Percentiles rank a stretch among this genome's conserved stretches.
These are phyloP conservation scores for Diaporthe nobilis DNA, from an alignment of 2,329 filamentous ascomycete species.

Conservation along the genomic window DNA sequence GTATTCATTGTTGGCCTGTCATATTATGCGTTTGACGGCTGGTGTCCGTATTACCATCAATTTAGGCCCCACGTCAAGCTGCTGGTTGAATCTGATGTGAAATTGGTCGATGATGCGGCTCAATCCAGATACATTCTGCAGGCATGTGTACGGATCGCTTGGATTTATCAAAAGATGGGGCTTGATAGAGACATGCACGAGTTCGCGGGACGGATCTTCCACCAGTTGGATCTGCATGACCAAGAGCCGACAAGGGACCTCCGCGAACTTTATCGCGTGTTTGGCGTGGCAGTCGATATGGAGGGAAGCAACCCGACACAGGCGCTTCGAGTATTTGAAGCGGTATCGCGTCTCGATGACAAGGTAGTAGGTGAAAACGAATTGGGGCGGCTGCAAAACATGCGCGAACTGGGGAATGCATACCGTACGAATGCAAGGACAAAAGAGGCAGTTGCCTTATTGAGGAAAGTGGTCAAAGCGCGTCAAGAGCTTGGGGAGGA, in stretches of 20 bases:
- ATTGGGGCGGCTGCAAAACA: rapidly evolving
- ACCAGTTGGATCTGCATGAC: neutral
- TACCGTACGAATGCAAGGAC: neutral
- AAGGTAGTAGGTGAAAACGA: neutral
- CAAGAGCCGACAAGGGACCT: neutral
- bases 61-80: neutral
- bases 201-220: neutral
- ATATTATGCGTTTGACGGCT: rapidly evolving
- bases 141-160: neutral
- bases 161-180: neutral
- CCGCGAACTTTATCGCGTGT: neutral
- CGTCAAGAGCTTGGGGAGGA: neutral
- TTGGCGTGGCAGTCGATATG: neutral
- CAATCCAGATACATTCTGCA: neutral
- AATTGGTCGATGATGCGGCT: neutral
- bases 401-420: neutral
- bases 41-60: neutral
- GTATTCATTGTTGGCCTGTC: neutral
- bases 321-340: neutral
- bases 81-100: neutral
- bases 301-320: neutral
- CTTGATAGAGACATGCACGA: neutral
- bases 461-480: neutral
- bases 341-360: neutral
- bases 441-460: neutral